Evolutionary conservation across 1,139 yeast genomes (phyloP), one percentile per base, ranked within the genome.

Genomic region (Diutina mesorugosa): DNA sequence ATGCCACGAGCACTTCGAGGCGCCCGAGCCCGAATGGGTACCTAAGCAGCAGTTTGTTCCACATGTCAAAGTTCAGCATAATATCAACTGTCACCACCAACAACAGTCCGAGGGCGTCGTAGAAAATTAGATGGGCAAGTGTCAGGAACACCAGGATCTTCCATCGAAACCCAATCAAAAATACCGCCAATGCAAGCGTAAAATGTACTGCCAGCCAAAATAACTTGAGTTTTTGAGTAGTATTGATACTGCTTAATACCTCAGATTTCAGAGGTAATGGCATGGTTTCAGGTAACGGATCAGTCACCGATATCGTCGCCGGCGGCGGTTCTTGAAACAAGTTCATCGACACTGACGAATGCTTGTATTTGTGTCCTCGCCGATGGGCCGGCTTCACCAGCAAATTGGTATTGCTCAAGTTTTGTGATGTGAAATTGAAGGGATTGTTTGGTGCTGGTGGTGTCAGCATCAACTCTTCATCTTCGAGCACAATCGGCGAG

Each of bases 331-430:
- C 98, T 66, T 89, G 97, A 68, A 93, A 93, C 67, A 91, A 80
- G 67, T 93, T 93, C 93, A 93, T 87, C 3, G 96, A 88, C 6
- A 93, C 96, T n/a, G 97, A 90, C 6, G 97, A 90, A 65, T 93
- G 98, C 67, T 93, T 93, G 67, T 93, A 93, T 63, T 91, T 81
- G 70, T 93, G 99, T 10, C 99, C 98, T 61, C 91, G 85, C 72
- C 98, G 82, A 65, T 89, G 95, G 0, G 87, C 83, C 0, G 91
- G 80, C 60, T 77, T 79, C 16, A 71, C 69, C 62, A 64, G 67
- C 35, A 74, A 63, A 6, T 72, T 67, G 46, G 62, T 64, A 46
- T 64, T 63, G 9, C 72, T 67, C n/a, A 67, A 64, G 61, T 67
- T 69, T 45, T 76, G 71, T 1, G 83, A 74, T 57, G 73, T 71